Percentiles rank a stretch among this genome's conserved stretches.
Conservation (phyloP, 2,329 filamentous ascomycete genomes). For the Aspergillus bombycis region DNA sequence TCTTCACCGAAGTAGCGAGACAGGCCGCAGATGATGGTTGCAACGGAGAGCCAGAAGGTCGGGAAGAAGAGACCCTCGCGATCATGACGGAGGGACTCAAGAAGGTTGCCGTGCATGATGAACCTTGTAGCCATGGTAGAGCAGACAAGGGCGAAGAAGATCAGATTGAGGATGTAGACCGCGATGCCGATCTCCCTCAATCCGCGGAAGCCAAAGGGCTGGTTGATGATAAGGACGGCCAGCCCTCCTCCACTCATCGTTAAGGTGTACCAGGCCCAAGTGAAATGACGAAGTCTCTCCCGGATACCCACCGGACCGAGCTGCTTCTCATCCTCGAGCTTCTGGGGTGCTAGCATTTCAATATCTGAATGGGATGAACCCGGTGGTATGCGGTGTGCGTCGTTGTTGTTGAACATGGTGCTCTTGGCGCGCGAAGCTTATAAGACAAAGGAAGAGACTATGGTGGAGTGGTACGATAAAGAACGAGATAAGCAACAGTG, state of each 20-base stretch:
- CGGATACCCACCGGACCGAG: constrained; percentile 21
- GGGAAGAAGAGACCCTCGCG: constrained; percentile 74
- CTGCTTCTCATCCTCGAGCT: constrained; percentile 27
- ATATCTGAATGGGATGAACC: constrained; percentile 27
- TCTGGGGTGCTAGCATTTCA: constrained; percentile 15
- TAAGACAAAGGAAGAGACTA: background rate
- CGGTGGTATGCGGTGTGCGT: constrained; percentile 21
- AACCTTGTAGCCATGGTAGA: constrained; percentile 63
- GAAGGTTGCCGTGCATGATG: constrained; percentile 59
- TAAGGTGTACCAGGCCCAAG: constrained; percentile 74
- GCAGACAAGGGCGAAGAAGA: constrained; percentile 64
- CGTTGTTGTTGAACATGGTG: constrained; percentile 18
- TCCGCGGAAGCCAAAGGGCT: constrained; percentile 66
- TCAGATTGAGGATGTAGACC: constrained; percentile 69
- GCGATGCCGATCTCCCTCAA: constrained; percentile 66
- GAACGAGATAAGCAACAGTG: background rate
- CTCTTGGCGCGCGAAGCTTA: background rate
- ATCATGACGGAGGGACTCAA: constrained; percentile 62
- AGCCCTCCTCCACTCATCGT: constrained; percentile 77
- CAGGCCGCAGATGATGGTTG: constrained; percentile 68
- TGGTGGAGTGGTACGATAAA: constrained; percentile 1
- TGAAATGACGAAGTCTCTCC: constrained; percentile 56
- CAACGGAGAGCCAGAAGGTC: constrained; percentile 70
- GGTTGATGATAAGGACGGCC: constrained; percentile 63
- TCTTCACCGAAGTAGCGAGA: constrained; percentile 67